A percentile compares a stretch with the other conserved stretches of the same genome.
Evolutionary conservation across 768 basidiomycete genomes (phyloP).

Genomic region (Mycena rosella): DNA sequence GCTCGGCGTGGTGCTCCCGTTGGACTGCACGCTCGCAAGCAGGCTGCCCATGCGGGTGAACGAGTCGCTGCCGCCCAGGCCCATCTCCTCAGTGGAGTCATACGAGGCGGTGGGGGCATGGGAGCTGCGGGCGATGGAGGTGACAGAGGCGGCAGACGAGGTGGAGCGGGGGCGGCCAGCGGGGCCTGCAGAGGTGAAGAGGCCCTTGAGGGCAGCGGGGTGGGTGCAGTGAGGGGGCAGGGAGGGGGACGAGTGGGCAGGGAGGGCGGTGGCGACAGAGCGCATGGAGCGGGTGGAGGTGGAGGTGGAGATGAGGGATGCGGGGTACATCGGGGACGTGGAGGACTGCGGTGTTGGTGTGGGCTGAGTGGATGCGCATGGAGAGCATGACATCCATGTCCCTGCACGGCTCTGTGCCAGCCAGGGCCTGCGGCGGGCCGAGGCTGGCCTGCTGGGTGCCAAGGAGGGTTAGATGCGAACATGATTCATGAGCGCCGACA

Average conservation of each 20-base stretch:
- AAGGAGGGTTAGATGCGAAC: slow-evolving; percentile 4
- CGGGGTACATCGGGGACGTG: too few species aligned
- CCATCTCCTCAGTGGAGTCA: slow-evolving; percentile 5
- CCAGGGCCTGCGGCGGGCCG: slow-evolving; percentile 59
- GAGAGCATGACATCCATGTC: slow-evolving; percentile 89
- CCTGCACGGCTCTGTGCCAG: slow-evolving; percentile 76
- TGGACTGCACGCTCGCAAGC: slow-evolving; percentile 55
- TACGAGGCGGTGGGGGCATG: not conserved
- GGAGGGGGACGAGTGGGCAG: slow-evolving; percentile 46
- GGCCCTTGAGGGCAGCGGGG: slow-evolving; percentile 65
- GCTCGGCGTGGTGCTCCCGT: not conserved
- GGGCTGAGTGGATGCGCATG: slow-evolving; percentile 65
- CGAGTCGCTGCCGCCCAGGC: slow-evolving; percentile 58
- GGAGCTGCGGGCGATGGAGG: not conserved
- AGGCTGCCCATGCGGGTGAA: slow-evolving; percentile 68
- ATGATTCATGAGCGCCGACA: slow-evolving; percentile 6
- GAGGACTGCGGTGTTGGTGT: too few species aligned
- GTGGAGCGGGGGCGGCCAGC: slow-evolving; percentile 66
- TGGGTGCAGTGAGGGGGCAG: slow-evolving; percentile 25
- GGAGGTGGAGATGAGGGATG: slow-evolving; percentile 41
- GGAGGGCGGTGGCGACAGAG: slow-evolving; percentile 56
- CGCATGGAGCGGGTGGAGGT: slow-evolving; percentile 58
- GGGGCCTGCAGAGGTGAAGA: slow-evolving; percentile 57
- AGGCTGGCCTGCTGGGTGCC: slow-evolving; percentile 81
- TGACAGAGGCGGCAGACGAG: slow-evolving; percentile 44